Evolutionary conservation across 768 basidiomycete species (phyloP).

Genomic region (Lactarius akahatsu): DNA sequence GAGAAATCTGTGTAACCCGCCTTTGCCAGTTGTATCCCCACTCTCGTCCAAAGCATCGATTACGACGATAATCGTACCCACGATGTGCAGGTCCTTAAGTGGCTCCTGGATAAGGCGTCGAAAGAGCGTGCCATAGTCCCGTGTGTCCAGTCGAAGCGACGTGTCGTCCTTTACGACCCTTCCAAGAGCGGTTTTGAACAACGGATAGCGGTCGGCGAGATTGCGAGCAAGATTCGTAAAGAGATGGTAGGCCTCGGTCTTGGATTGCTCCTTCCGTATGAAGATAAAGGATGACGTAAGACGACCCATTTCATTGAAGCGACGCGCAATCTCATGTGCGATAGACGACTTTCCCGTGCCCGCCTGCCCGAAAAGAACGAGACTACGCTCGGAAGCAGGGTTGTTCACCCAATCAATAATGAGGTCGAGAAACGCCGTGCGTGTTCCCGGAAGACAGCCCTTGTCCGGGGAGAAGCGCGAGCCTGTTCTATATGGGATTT

Average conservation of each 20-base stretch:
- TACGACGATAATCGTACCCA: not conserved
- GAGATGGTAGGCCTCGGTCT: not conserved
- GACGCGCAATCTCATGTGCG: constrained; percentile 1
- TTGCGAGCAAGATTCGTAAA: not conserved
- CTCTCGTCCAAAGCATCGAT: constrained; percentile 9
- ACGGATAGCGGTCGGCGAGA: not conserved
- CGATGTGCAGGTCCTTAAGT: not conserved
- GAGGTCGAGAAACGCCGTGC: not conserved
- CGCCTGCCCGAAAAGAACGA: constrained; percentile 5
- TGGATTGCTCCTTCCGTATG: not conserved
- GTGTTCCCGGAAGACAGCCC: not conserved
- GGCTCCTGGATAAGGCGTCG: not conserved
- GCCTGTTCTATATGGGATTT: too few relatives aligned
- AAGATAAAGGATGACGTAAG: not conserved
- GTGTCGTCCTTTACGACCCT: not conserved
- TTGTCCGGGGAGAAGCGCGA: too few relatives aligned
- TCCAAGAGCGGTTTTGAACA: not conserved
- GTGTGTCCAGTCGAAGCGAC: not conserved
- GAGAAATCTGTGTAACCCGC: not conserved
- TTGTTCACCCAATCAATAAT: not conserved
- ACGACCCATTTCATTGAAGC: not conserved
- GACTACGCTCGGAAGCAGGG: not conserved
- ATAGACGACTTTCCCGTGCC: not conserved
- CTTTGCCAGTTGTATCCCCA: not conserved
- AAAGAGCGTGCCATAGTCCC: constrained; percentile 1